Base-by-base conservation (phyloP, 345 rosid species). In the Syzygium grande region DNA sequence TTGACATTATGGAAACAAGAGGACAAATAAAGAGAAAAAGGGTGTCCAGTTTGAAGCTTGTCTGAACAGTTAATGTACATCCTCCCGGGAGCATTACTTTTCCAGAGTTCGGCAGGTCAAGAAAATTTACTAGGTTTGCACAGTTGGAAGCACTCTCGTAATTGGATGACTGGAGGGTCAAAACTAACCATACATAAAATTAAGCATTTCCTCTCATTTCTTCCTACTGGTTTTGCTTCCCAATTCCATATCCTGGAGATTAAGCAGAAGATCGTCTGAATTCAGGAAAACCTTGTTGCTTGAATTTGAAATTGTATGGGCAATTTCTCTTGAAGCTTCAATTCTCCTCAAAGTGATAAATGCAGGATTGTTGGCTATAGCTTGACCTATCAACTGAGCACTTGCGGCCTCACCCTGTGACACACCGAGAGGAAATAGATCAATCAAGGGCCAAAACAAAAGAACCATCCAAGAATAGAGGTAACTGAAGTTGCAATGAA, bases 371-470 rank as follows among this genome's bases (percentile, higher is more conserved):
- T 94, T 94, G 27, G 99, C 99, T 87, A 96, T 98, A 22, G 99
- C 97, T 88, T 96, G 96, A 87, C 99, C 99, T 52, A 98, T 98
- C 88, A 98, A 94, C 90, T 96, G 95, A 73, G 99, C 99, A 96
- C 99, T 98, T 34, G 92, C 95, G 53, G 99, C 99, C 88, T 98
- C 99, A 86, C 99, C 99, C 99, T 98, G 91, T 59, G 79, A 90
- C 84, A 90, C 80, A 87, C 84, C 88, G 68, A 46, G 52, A 88
- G 27, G 59, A 43, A 79, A 51, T 9, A n/a, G 27, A 84, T 80
- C 17, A 55, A 51, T 21, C 54, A 7, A 51, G 27, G 85, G 83
- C 49, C 4, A 13, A 73, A 38, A 38, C 63, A 14, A 61, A 51
- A 41, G 23, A 78, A 34, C 73, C 68, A 78, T 86, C 83, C 27